Evolutionary conservation across 2,329 filamentous ascomycete genomes (phyloP).

Genomic region (Botrytis pseudocinerea): DNA sequence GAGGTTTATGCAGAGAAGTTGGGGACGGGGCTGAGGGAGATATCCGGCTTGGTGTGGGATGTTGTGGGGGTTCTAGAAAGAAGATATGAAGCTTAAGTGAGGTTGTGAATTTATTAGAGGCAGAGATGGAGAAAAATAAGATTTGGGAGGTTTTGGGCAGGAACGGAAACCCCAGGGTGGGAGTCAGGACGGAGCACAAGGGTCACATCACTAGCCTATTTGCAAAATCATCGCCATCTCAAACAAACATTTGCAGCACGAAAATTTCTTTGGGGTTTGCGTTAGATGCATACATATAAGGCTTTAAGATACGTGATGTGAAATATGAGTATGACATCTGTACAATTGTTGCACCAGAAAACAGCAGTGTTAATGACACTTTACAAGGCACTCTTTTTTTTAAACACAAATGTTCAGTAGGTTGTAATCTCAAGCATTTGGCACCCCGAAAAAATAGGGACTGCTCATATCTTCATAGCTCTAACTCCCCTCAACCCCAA

Average conservation of each 20-base stretch:
- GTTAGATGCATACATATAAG: not conserved
- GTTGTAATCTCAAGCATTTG: not conserved
- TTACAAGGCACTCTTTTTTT: not conserved
- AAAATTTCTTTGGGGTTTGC: not conserved
- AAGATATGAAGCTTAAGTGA: not conserved
- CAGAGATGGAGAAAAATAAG: too few relatives aligned
- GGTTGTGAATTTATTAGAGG: not conserved
- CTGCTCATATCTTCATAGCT: too few relatives aligned
- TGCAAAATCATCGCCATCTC: not conserved
- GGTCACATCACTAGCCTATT: not conserved
- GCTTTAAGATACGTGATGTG: not conserved
- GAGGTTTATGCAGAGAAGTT: not conserved
- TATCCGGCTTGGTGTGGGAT: conserved; percentile 7
- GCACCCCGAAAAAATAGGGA: not conserved
- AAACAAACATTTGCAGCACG: not conserved
- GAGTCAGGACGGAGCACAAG: not conserved
- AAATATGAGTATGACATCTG: not conserved
- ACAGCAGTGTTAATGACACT: not conserved
- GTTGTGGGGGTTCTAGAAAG: not conserved
- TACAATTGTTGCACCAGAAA: not conserved
- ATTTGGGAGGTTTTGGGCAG: not conserved
- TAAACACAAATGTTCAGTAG: not conserved
- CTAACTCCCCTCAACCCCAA: not conserved
- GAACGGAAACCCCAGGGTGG: too few relatives aligned
- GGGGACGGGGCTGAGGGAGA: not conserved